Evolutionary conservation across 129 eudicot species (phyloP).

Genomic region (Flaveria bidentis): DNA sequence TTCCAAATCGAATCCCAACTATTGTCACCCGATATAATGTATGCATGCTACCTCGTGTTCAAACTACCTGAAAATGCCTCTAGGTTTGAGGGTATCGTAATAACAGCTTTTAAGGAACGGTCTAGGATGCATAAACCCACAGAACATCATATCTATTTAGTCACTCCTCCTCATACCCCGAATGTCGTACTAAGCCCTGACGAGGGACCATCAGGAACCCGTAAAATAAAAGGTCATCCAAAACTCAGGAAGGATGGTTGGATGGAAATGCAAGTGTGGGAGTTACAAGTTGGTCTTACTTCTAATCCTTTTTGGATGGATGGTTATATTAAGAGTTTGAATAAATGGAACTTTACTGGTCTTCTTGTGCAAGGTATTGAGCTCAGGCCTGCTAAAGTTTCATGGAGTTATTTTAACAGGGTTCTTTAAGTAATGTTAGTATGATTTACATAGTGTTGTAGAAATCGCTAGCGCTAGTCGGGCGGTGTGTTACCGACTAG

Average conservation of each 20-base stretch:
- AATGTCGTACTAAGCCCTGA: neutral
- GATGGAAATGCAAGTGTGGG: constrained; percentile 25
- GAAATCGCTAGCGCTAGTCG: no score
- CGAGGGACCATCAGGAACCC: neutral
- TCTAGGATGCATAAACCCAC: neutral
- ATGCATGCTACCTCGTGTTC: constrained; percentile 30
- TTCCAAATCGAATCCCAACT: neutral
- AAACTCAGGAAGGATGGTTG: constrained; percentile 35
- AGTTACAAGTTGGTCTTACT: neutral
- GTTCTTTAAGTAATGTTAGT: neutral
- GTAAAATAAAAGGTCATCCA: constrained; percentile 35
- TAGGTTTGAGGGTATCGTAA: constrained; percentile 11
- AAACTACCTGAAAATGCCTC: constrained; percentile 20
- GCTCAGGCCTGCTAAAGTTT: constrained; percentile 23
- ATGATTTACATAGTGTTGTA: neutral
- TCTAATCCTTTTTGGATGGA: neutral
- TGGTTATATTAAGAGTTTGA: constrained; percentile 8
- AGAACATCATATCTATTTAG: constrained; percentile 2
- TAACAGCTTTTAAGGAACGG: neutral
- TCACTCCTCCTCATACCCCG: constrained; percentile 14
- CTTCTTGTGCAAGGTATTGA: constrained; percentile 23
- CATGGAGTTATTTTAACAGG: neutral
- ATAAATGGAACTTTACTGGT: constrained; percentile 19
- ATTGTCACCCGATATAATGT: neutral
- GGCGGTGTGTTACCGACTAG: no score